Base-by-base conservation (phyloP, 179 eudicot species). In the Silene coronaria region DNA sequence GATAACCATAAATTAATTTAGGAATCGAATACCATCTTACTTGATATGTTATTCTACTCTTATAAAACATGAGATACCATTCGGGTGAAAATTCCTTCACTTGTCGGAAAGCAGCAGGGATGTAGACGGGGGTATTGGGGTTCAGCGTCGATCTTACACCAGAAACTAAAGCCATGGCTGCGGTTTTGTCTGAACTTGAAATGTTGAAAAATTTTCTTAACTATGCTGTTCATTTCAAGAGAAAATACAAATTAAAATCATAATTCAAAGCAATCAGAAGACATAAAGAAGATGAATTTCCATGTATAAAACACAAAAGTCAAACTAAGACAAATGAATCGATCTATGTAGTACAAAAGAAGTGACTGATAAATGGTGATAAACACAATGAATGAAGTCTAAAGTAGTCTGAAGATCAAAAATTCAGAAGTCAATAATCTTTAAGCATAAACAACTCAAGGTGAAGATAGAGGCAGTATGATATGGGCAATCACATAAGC, bases 31-130 rank as follows among this genome's bases (percentile, higher is more conserved):
- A 2, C 3, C 9, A 2, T 36, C 42, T 0, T 36, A 36, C 42
- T 0, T 2, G 9, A 28, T 36, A 38, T 1, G 45, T 38, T 38
- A 8, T 38, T 38, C 12, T 38, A 38, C 45, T 7, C 1, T 9
- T 9, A 38, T 42, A 42, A 42, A 2, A 42, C 48, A 42, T 11
- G 0, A 10, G 58, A 53, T 53, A 92, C 97, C 99, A 95, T 77
- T 92, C 97, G 0, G 92, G 91, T 0, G 97, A 92, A 80, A 89
- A 95, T 77, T 95, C 97, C 82, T 89, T 97, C 67, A 95, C 95
- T 73, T 86, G 90, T 46, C 91, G 87, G 60, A 89, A 80, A 5
- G 89, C 91, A 22, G 97, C 87, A 16, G 99, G 99, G 75, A 95
- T 80, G 81, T 84, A 95, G 67, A 88, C 84, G 4, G 99, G 96